Evolutionary conservation across 768 basidiomycete species (phyloP).

Genomic region (Mycena metata): DNA sequence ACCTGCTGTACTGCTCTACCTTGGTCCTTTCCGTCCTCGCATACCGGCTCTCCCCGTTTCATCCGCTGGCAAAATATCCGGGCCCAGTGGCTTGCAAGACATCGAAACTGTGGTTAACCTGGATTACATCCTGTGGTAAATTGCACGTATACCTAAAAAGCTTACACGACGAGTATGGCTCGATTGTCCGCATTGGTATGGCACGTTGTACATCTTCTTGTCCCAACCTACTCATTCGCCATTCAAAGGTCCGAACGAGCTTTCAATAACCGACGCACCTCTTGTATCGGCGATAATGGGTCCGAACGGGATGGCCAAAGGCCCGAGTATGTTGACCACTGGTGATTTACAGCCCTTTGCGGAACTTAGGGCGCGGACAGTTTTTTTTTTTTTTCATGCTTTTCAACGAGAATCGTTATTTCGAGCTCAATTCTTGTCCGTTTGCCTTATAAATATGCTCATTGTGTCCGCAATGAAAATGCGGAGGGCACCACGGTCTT

Average conservation of each 20-base stretch:
- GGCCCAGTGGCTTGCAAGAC: constrained; percentile 58
- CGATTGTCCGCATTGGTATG: constrained; percentile 67
- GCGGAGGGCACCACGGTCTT: no score
- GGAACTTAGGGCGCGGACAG: no score
- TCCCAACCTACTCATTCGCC: neutral
- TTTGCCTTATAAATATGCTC: no score
- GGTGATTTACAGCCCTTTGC: no score
- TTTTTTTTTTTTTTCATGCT: no score
- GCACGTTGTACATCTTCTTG: neutral
- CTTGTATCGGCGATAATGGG: constrained; percentile 52
- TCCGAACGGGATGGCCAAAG: constrained; percentile 56
- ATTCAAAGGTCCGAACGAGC: constrained; percentile 59
- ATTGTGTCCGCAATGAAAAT: no score
- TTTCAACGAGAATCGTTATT: no score
- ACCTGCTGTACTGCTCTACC: constrained; percentile 8
- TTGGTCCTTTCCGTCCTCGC: constrained; percentile 41
- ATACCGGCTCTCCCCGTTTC: constrained; percentile 63
- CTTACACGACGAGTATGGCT: constrained; percentile 66
- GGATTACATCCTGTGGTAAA: constrained; percentile 51
- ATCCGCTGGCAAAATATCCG: constrained; percentile 62
- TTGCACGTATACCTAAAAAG: constrained; percentile 58
- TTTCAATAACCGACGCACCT: constrained; percentile 54
- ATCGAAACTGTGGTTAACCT: constrained; percentile 54
- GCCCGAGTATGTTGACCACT: constrained; percentile 46
- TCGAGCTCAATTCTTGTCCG: no score